Evolutionary conservation across 2,329 filamentous ascomycete genomes (phyloP).

Genomic region (Penicillium sp.): DNA sequence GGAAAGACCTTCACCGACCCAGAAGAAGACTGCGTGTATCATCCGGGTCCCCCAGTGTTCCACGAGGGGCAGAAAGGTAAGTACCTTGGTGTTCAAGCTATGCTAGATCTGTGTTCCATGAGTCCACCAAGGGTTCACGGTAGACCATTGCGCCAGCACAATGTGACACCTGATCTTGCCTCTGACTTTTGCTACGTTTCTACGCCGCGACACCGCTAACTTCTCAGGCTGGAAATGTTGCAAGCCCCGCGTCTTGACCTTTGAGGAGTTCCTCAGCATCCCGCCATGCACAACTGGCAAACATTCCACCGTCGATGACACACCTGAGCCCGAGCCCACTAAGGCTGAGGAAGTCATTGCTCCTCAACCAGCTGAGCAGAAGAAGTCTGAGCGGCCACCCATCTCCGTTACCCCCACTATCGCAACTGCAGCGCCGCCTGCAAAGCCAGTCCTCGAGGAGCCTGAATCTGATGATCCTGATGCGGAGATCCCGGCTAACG

Average conservation of each 20-base stretch:
- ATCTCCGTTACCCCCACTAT: slow-evolving; percentile 27
- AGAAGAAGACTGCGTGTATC: slow-evolving; percentile 83
- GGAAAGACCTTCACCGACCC: slow-evolving; percentile 81
- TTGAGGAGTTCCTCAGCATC: slow-evolving; percentile 95
- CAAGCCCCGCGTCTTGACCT: slow-evolving; percentile 92
- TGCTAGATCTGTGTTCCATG: slow-evolving; percentile 9
- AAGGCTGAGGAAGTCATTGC: slow-evolving; percentile 34
- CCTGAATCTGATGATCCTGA: slow-evolving; percentile 83
- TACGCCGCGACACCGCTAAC: slow-evolving; percentile 3
- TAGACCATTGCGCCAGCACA: slow-evolving; percentile 4
- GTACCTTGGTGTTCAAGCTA: slow-evolving; percentile 34
- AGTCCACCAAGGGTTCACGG: slow-evolving; percentile 11
- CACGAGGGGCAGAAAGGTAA: slow-evolving; percentile 98
- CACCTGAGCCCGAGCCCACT: slow-evolving; percentile 48
- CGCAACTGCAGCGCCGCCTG: slow-evolving; percentile 30
- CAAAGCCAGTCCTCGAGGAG: slow-evolving; percentile 53
- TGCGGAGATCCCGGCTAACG: slow-evolving; percentile 69
- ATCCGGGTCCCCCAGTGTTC: slow-evolving; percentile 90
- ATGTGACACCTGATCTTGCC: neutral
- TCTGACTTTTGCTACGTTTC: neutral
- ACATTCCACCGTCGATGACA: slow-evolving; percentile 83
- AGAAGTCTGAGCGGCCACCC: slow-evolving; percentile 19
- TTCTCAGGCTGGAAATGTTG: slow-evolving; percentile 93
- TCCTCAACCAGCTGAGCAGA: slow-evolving; percentile 20
- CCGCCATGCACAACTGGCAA: slow-evolving; percentile 88